Percentiles rank a stretch among this genome's conserved stretches.
These are phyloP conservation scores for Solanum hybrid DNA, from an alignment of 305 asterid genomes.

Conservation along the genomic window DNA sequence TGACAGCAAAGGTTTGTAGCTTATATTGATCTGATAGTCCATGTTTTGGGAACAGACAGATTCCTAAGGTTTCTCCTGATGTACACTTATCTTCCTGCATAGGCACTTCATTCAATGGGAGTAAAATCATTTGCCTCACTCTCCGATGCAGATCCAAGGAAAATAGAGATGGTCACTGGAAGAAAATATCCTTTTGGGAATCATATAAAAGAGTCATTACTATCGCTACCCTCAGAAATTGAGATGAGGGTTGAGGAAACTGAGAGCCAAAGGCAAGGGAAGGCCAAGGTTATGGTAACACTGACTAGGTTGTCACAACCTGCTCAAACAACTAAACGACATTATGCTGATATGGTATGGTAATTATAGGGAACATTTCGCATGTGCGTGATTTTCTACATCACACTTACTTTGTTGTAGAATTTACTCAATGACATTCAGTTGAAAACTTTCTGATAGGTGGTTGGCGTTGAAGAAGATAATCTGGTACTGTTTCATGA, in stretches of 20 bases:
- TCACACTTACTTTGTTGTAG: neutral
- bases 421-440: neutral
- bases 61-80: neutral
- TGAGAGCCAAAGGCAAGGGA: constrained; percentile 54
- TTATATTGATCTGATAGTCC: neutral
- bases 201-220: constrained; percentile 83
- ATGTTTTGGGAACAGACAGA: neutral
- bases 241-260: constrained; percentile 61
- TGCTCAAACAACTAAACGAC: constrained; percentile 40
- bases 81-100: constrained; percentile 7
- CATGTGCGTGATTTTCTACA: neutral
- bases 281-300: constrained; percentile 58
- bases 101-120: constrained; percentile 97
- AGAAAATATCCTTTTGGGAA: constrained; percentile 94
- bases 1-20: constrained; percentile 86
- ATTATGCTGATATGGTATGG: constrained; percentile 89
- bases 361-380: neutral
- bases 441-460: constrained; percentile 37
- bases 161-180: constrained; percentile 84
- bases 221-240: constrained; percentile 72
- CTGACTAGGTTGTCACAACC: constrained; percentile 74
- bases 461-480: constrained; percentile 71
- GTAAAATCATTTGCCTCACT: constrained; percentile 75
- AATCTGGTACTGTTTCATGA: constrained; percentile 65
- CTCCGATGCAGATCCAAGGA: constrained; percentile 93